Percentiles rank a stretch among this genome's conserved stretches.
Conservation (phyloP, 805 yeast genomes). For the Zygosaccharomyces kombuchaensis region DNA sequence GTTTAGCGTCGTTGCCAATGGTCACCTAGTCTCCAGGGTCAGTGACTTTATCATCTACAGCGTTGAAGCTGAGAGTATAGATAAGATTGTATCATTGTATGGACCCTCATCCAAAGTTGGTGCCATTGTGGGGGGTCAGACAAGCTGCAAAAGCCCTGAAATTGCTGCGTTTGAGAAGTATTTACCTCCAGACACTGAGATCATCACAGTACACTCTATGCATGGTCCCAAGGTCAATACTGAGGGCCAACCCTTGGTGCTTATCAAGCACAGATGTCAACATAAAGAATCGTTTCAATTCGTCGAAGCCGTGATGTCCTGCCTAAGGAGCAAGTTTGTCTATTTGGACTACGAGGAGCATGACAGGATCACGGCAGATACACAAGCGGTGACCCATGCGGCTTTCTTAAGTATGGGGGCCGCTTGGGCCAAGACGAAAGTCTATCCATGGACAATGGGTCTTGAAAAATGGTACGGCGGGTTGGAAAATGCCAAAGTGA, state of each 20-base stretch:
- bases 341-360: conserved; percentile 81
- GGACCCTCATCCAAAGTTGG: conserved; percentile 88
- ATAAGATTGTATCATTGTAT: conserved; percentile 63
- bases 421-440: conserved; percentile 81
- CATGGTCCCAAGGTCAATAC: conserved; percentile 93
- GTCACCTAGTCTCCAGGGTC: conserved; percentile 75
- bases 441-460: conserved; percentile 78
- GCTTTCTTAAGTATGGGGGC: conserved; percentile 96
- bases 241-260: conserved; percentile 87
- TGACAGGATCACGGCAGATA: conserved; percentile 94
- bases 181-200: conserved; percentile 75
- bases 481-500: conserved; percentile 90
- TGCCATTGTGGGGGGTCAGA: conserved; percentile 96
- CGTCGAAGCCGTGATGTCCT: conserved; percentile 60
- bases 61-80: conserved; percentile 87
- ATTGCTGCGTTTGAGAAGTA: conserved; percentile 74
- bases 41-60: conserved; percentile 84
- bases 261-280: conserved; percentile 68
- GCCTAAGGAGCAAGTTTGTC: conserved; percentile 75
- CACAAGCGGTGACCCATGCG: conserved; percentile 98
- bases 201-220: conserved; percentile 82
- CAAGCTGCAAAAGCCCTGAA: conserved; percentile 91
- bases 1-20: conserved; percentile 65
- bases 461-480: conserved; percentile 79
- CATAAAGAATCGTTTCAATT: conserved; percentile 49